Percentiles rank a stretch among this genome's conserved stretches.
phyloP scores from a whole-genome alignment of 2,329 filamentous ascomycete genomes.

The Emericellopsis atlantica region DNA sequence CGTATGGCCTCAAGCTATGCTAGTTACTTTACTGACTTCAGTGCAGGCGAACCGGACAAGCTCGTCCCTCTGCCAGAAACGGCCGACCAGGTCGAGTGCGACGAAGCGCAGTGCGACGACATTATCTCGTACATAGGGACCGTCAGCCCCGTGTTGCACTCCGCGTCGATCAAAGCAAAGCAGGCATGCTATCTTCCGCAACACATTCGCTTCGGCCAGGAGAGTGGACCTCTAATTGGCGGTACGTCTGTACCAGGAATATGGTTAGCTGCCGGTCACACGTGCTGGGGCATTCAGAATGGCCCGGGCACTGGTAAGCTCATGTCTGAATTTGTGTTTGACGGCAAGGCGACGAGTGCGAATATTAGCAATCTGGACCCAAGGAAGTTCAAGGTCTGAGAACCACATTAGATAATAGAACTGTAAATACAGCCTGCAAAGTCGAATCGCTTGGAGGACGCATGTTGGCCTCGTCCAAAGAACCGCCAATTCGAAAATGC shows the following conservation, averaged over 20 bases:
- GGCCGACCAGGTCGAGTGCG: slow-evolving; percentile 63
- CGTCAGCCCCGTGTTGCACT: slow-evolving; percentile 52
- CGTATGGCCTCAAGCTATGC: slow-evolving; percentile 6
- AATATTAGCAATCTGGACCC: slow-evolving; percentile 56
- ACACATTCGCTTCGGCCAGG: slow-evolving; percentile 48
- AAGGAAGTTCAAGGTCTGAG: slow-evolving; percentile 39
- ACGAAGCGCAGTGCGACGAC: slow-evolving; percentile 69
- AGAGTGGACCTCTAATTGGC: slow-evolving; percentile 64
- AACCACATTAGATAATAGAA: background rate
- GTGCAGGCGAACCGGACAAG: slow-evolving; percentile 60
- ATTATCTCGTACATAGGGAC: slow-evolving; percentile 65
- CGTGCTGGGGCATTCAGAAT: slow-evolving; percentile 98
- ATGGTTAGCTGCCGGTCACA: slow-evolving; percentile 79
- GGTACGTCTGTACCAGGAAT: slow-evolving; percentile 60
- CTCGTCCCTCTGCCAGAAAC: slow-evolving; percentile 62
- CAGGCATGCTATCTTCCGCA: slow-evolving; percentile 93
- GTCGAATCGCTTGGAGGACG: too few species aligned
- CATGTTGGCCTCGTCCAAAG: too few species aligned
- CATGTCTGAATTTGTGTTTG: slow-evolving; percentile 68
- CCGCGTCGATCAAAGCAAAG: slow-evolving; percentile 56
- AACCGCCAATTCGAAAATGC: background rate
- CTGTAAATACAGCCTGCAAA: background rate
- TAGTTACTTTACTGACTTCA: slow-evolving; percentile 1
- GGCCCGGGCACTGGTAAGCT: slow-evolving; percentile 75
- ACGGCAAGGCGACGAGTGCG: slow-evolving; percentile 57